Percentiles rank a stretch among this genome's conserved stretches.
Evolutionary conservation across 768 basidiomycete genomes (phyloP).

Genomic region (Solioccasus polychromus): DNA sequence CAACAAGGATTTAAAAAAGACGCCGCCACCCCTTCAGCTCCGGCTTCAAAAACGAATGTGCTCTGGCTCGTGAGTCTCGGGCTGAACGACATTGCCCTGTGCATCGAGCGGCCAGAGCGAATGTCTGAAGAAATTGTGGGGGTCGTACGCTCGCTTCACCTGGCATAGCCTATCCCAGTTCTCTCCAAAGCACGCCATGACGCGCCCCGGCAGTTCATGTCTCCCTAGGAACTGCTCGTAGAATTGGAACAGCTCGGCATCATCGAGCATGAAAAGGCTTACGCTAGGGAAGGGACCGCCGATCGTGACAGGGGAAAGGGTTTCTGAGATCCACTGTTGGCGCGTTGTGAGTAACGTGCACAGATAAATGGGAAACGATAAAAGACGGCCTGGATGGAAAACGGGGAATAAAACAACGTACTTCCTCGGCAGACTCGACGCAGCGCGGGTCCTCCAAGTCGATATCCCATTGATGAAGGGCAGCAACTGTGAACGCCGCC

Average conservation of each 20-base stretch:
- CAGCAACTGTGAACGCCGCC: conserved; percentile 81
- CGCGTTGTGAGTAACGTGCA: conserved; percentile 8
- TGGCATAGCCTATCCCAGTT: conserved; percentile 70
- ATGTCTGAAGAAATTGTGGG: conserved; percentile 69
- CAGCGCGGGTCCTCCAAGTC: conserved; percentile 78
- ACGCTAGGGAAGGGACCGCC: conserved; percentile 88
- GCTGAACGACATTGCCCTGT: conserved; percentile 51
- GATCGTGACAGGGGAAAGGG: conserved; percentile 64
- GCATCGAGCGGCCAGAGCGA: conserved; percentile 77
- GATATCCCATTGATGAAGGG: conserved; percentile 92
- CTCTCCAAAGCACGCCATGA: conserved; percentile 65
- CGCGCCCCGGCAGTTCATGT: conserved; percentile 59
- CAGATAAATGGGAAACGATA: neutral
- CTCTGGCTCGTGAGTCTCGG: conserved; percentile 59
- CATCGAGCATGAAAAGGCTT: conserved; percentile 33
- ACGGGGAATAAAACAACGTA: conserved; percentile 27
- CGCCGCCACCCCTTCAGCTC: too few species aligned
- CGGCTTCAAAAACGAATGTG: conserved; percentile 27
- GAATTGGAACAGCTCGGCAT: conserved; percentile 16
- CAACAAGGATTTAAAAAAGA: neutral
- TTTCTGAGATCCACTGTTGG: conserved; percentile 73
- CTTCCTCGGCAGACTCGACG: conserved; percentile 78
- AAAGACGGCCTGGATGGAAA: neutral
- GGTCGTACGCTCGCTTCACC: conserved; percentile 78
- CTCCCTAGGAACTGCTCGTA: conserved; percentile 68